A percentile compares a stretch with the other conserved stretches of the same genome.
Conservation (phyloP, 371 early-diverging fungal genomes). For the Mortierella sp. region DNA sequence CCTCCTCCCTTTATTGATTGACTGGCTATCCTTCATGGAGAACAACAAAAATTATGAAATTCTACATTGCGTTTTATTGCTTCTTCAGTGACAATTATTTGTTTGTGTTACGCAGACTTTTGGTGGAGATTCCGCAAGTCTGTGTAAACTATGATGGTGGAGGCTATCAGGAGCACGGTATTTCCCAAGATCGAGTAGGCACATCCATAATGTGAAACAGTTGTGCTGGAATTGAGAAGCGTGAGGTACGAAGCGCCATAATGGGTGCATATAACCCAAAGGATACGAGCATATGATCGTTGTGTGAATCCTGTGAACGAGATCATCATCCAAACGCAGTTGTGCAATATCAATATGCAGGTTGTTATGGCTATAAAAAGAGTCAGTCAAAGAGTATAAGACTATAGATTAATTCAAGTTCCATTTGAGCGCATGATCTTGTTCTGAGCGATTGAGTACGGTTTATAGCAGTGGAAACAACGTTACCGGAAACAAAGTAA, state of each 20-base stretch:
- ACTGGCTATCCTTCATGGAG: too few relatives aligned
- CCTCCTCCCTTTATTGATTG: too few relatives aligned
- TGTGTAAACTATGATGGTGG: slow-evolving; percentile 48
- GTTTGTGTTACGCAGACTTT: background rate
- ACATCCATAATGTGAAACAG: slow-evolving; percentile 65
- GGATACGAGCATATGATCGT: slow-evolving; percentile 52
- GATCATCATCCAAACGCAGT: slow-evolving; percentile 80
- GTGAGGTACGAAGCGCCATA: slow-evolving; percentile 76
- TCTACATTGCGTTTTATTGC: too few relatives aligned
- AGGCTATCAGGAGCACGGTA: slow-evolving; percentile 59
- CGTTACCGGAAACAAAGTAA: slow-evolving; percentile 74
- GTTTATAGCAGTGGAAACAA: background rate
- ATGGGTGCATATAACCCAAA: slow-evolving; percentile 68
- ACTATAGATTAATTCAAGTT: background rate
- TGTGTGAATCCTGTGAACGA: slow-evolving; percentile 74
- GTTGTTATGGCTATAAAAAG: slow-evolving; percentile 71
- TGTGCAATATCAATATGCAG: slow-evolving; percentile 75
- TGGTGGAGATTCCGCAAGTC: slow-evolving; percentile 40
- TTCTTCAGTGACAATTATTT: too few relatives aligned
- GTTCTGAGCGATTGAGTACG: background rate
- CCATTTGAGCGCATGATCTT: background rate
- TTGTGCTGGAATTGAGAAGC: slow-evolving; percentile 61
- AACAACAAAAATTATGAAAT: too few relatives aligned
- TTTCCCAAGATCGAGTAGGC: slow-evolving; percentile 65
- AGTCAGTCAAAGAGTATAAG: background rate